Evolutionary conservation across 2,329 filamentous ascomycete genomes (phyloP), one percentile per base, ranked within the genome.

Genomic region (Pseudogymnoascus sp.): DNA sequence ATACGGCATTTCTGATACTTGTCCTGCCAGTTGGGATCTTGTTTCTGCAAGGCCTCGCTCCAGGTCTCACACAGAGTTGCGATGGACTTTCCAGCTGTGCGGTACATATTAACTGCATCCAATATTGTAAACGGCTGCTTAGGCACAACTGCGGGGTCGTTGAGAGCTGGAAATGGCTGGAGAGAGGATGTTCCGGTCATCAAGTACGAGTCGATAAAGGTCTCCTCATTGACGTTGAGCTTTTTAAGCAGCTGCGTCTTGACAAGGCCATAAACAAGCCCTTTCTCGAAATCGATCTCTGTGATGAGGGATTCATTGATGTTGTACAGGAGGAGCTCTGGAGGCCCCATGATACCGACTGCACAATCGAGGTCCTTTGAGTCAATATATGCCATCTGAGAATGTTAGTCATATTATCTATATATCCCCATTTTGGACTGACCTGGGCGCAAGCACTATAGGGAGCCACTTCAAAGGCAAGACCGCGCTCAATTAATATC

Each of bases 361-460:
- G 86, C 85, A 69, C 89, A 86, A 59, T 84, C 83, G 9, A 83
- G 83, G 64, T 89, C 81, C 61, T 80, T 75, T 72, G 85, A 83
- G 65, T 89, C 85, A 63, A 96, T 85, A 71, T 93, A 91, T 52
- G 90, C 88, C 65, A 96, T 83, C 87, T 92, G 68, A 52, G 27
- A 61, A 66, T 62, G 70, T 72, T 62, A 64, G 60, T 35, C 58
- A 33, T 60, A 45, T 40, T 60, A 15, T 29, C 10, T 29, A 58
- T 25, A 42, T 35, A 13, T 25, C 27, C 58, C 59, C 27, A 31
- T 1, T 4, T 45, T 40, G 45, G 27, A 73, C 79, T 72, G 75
- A 93, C 90, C 84, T 96, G 91, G 63, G 90, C 90, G 69, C 88
- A 87, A 37, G 92, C 91, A 73, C 88, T 92, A 78, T 91, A 96